phyloP scores from a whole-genome alignment of 2,329 filamentous ascomycete genomes.

The Talaromyces sp. region DNA sequence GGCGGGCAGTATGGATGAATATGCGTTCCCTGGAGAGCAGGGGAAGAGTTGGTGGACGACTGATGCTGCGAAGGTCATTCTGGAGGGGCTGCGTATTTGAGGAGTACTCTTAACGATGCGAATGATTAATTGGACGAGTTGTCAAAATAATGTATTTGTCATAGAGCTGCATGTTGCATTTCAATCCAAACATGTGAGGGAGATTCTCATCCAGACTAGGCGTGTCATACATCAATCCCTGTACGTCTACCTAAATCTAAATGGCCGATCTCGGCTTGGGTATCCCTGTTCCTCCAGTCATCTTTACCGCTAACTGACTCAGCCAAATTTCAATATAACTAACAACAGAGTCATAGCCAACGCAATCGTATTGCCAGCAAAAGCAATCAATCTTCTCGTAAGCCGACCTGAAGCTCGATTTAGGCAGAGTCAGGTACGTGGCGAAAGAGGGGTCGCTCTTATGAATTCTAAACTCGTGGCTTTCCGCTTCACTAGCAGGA shows the following conservation, averaged over 20 bases:
- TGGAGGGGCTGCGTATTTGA: constrained; percentile 50
- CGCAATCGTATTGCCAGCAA: too few relatives aligned
- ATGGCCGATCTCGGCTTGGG: not conserved
- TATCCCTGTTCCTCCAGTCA: not conserved
- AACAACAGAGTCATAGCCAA: not conserved
- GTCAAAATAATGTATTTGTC: not conserved
- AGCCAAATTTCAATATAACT: not conserved
- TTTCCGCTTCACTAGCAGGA: constrained; percentile 1
- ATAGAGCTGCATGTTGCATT: not conserved
- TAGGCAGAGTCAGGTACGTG: not conserved
- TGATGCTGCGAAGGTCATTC: constrained; percentile 69
- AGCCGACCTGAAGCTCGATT: not conserved
- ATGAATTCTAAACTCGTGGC: constrained; percentile 6
- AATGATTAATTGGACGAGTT: not conserved
- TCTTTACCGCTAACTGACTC: not conserved
- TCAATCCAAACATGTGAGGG: too few relatives aligned
- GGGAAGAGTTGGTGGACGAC: constrained; percentile 82
- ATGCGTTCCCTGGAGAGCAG: constrained; percentile 68
- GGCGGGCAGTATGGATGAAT: constrained; percentile 75
- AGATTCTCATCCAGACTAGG: too few relatives aligned
- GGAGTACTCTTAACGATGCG: too few relatives aligned
- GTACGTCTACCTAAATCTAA: too few relatives aligned
- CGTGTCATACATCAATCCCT: too few relatives aligned
- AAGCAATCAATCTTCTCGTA: too few relatives aligned
- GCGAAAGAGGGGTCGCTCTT: not conserved